Base-by-base conservation (phyloP, 495 filamentous ascomycete genomes). In the Neurospora sp. region DNA sequence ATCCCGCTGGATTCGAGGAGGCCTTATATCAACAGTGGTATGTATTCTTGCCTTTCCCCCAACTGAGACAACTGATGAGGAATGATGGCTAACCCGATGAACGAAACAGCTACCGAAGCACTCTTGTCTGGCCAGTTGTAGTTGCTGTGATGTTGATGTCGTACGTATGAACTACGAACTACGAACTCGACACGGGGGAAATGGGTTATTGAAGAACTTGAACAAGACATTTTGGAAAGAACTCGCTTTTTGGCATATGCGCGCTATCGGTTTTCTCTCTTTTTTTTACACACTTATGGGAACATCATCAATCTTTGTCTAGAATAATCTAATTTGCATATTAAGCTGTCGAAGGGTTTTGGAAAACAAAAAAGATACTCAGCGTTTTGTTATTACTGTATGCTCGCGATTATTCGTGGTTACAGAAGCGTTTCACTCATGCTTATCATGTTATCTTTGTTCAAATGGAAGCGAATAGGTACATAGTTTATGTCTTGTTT, bases 21-120 rank as follows among this genome's bases (percentile, higher is more conserved):
- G 82, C 88, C 92, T 42, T 98, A 97, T 83, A 97, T 98, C 82
- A 96, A 94, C 79, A 94, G 92, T 82, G 93, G 93, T 96, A 90
- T 82, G 91, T 85, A 71, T 44, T n/a, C 14, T 5, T 69, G 4
- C 39, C 41, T 71, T 39, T 39, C 4, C 20, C 38, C 12, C 16
- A 11, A 10, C 8, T 23, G n/a, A 59, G 8, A 9, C 31, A 20
- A 12, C n/a, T 10, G n/a, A 9, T 70, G 59, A 62, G 4, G 71
- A n/a, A 62, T 23, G 40, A 48, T 35, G 66, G 23, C 70, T 77
- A 70, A 77, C 72, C 16, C 1, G 18, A 46, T 71, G 10, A 41
- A 31, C 1, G 27, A 39, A 72, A 76, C 39, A 86, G 85, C 84
- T 16, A 86, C 85, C 14, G 85, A 86, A 76, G 84, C 85, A 69